A percentile compares a stretch with the other conserved stretches of the same genome.
Conservation (phyloP, 2,329 filamentous ascomycete species). For the Venturia nashicola region DNA sequence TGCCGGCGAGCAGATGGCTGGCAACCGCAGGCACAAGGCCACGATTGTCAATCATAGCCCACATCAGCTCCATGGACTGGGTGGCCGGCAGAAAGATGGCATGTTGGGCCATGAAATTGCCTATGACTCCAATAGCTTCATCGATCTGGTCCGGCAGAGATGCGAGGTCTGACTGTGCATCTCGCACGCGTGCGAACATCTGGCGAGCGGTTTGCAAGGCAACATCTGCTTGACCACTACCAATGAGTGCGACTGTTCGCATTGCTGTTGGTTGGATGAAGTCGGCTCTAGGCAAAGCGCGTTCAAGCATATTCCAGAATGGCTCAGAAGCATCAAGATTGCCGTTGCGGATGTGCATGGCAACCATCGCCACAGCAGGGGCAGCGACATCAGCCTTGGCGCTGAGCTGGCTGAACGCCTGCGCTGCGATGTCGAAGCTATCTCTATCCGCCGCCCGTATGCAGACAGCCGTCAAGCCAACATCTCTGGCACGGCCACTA, state of each 20-base stretch:
- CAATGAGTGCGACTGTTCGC: conserved; percentile 80
- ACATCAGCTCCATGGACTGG: conserved; percentile 46
- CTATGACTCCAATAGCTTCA: conserved; percentile 65
- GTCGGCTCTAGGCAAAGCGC: conserved; percentile 46
- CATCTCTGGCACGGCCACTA: conserved; percentile 43
- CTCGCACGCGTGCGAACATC: conserved; percentile 78
- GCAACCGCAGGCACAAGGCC: conserved; percentile 47
- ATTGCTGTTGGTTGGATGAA: conserved; percentile 84
- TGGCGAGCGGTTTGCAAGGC: conserved; percentile 66
- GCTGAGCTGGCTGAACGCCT: conserved; percentile 38
- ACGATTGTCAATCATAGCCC: conserved; percentile 54
- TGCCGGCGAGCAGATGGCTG: conserved; percentile 46
- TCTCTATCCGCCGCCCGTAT: conserved; percentile 69
- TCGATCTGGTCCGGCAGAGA: conserved; percentile 61
- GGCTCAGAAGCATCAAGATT: conserved; percentile 65
- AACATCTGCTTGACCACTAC: conserved; percentile 72
- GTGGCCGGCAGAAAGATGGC: conserved; percentile 39
- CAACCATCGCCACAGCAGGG: conserved; percentile 70
- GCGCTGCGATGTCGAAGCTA: conserved; percentile 53
- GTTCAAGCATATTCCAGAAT: conserved; percentile 66
- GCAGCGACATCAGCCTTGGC: conserved; percentile 33
- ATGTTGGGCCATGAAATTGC: conserved; percentile 42
- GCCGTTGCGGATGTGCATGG: conserved; percentile 72
- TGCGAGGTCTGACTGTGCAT: conserved; percentile 28
- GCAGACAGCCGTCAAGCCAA: conserved; percentile 62